Base-by-base conservation (phyloP, 2,329 filamentous ascomycete genomes). In the Madurella mycetomatis region DNA sequence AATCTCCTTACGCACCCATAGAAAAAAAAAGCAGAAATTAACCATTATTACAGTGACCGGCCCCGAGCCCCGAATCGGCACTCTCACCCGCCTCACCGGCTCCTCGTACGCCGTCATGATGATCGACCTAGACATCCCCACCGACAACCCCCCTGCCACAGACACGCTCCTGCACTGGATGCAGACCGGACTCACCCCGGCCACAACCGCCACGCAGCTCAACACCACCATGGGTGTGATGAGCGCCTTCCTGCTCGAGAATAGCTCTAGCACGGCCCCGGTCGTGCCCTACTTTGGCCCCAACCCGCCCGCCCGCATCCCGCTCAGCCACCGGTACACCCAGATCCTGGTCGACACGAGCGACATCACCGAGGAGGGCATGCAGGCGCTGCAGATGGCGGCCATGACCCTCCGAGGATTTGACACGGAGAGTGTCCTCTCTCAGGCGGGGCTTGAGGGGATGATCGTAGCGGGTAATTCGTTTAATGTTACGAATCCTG, bases 101-200 rank as follows among this genome's bases (percentile, higher is more conserved):
- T 67, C 67, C 48, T 73, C 71, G 4, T 76, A 71, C 58, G 69
- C 71, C 13, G 64, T 75, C 32, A 50, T 75, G 54, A 75, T 75
- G 73, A 65, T 75, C 45, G 72, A 75, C 55, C 68, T 79, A 5
- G 77, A 77, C 59, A 80, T 73, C 67, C 77, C 73, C 44, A 74
- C 73, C 11, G 70, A 67, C 58, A 67, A 30, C 40, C 67, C 72
- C 2, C 61, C 69, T 1, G 47, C 62, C 44, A 73, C 72, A 9
- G 64, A 60, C 52, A 75, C 72, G 12, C 62, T 74, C 18, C 67
- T 75, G 41, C 72, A 75, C 66, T 76, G 73, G 73, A 63, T 74
- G 66, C 73, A 75, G 64, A 72, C 66, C 1, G 69, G 65, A n/a
- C 64, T 75, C 16, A 65, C 60, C 18, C 66, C 67, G 11, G 57